phyloP scores from a whole-genome alignment of 768 basidiomycete species.

The Clitopilus passeckerianus region DNA sequence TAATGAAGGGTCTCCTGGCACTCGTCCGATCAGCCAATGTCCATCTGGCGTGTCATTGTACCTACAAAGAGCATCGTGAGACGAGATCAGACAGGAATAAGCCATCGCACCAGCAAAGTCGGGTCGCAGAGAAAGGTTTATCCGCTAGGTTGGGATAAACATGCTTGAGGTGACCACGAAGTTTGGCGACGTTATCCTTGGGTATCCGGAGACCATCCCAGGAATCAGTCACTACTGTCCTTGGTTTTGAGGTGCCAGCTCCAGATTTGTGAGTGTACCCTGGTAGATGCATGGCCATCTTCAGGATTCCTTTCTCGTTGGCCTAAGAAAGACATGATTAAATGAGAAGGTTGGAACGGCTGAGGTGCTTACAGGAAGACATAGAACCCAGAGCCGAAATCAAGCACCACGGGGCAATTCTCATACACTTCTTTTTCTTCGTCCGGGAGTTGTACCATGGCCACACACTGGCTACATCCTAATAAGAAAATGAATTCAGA shows the following conservation, averaged over 20 bases:
- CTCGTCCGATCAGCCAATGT: conserved; percentile 84
- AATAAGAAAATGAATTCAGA: neutral
- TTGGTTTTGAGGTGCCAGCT: conserved; percentile 62
- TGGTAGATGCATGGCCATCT: conserved; percentile 70
- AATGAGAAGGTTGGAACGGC: neutral
- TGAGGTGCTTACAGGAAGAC: conserved; percentile 57
- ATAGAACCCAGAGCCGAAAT: conserved; percentile 75
- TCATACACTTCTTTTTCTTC: conserved; percentile 65
- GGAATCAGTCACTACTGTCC: conserved; percentile 64
- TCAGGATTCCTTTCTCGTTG: conserved; percentile 63
- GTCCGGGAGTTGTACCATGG: conserved; percentile 65
- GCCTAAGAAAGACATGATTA: conserved; percentile 43
- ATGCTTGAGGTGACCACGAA: conserved; percentile 47
- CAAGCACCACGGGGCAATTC: conserved; percentile 62
- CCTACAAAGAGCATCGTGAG: conserved; percentile 36
- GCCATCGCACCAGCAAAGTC: conserved; percentile 76
- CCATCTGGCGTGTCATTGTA: conserved; percentile 86
- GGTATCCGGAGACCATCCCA: conserved; percentile 64
- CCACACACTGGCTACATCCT: conserved; percentile 65
- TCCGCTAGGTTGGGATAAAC: conserved; percentile 77
- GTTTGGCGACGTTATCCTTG: conserved; percentile 34
- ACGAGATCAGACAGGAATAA: neutral
- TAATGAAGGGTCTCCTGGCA: conserved; percentile 51
- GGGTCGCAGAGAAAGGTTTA: conserved; percentile 65
- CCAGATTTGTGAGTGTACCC: conserved; percentile 56